Evolutionary conservation across 352 stramenopile genomes (phyloP).

Genomic region (Phytopythium ostracodes): DNA sequence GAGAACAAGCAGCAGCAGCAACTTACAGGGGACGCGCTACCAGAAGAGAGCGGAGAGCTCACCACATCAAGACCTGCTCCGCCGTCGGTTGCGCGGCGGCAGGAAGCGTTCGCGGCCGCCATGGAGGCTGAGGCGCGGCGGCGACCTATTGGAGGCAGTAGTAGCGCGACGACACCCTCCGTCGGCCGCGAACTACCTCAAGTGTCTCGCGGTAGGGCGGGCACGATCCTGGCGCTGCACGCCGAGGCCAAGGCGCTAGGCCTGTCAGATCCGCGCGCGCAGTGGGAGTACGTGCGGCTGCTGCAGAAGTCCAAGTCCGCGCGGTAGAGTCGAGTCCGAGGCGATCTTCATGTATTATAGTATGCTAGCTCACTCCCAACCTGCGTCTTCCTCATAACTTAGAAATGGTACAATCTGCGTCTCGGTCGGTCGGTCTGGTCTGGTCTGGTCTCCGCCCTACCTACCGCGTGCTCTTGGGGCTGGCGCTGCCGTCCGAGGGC

Average conservation of each 20-base stretch:
- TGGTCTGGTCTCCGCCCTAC: not conserved
- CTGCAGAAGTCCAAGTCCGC: not conserved
- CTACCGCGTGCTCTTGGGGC: conserved; percentile 8
- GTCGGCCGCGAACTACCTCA: not conserved
- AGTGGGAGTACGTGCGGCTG: conserved; percentile 40
- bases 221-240: conserved; percentile 37
- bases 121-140: conserved; percentile 4
- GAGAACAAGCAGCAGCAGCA: conserved; percentile 17
- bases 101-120: conserved; percentile 31
- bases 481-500: conserved; percentile 14
- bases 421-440: too few relatives aligned
- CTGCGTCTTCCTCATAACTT: conserved; percentile 1
- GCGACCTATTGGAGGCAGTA: too few relatives aligned
- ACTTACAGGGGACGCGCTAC: not conserved
- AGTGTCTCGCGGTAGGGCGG: conserved; percentile 6
- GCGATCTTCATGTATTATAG: not conserved
- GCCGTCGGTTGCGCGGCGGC: conserved; percentile 26
- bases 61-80: not conserved
- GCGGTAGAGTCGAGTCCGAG: not conserved
- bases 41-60: conserved; percentile 2
- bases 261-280: conserved; percentile 24
- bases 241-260: conserved; percentile 31
- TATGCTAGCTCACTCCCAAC: not conserved
- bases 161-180: too few relatives aligned
- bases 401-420: not conserved